These are phyloP conservation scores for Chlamydomonas sphaeroides DNA, from an alignment of 139 green algal species.

Conservation along the genomic window DNA sequence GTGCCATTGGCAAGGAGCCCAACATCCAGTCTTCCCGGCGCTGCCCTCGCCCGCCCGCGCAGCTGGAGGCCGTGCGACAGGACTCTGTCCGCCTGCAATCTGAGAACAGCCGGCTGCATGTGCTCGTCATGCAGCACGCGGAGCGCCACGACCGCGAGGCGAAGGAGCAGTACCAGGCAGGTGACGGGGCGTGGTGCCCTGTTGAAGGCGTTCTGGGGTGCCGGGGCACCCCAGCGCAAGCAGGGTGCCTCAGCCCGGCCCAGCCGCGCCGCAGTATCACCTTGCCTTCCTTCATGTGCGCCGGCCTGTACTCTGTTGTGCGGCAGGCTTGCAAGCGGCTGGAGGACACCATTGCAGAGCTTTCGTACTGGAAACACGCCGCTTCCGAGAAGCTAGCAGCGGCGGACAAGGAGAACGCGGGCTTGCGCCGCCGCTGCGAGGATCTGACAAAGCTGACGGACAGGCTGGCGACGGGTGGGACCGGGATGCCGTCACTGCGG, in stretches of 20 bases:
- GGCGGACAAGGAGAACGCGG: conserved; percentile 70
- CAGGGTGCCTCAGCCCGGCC: too few species aligned
- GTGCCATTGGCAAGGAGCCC: too few species aligned
- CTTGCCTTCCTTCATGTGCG: too few species aligned
- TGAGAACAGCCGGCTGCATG: conserved; percentile 80
- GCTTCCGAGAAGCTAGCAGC: conserved; percentile 46
- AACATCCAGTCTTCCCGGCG: too few species aligned
- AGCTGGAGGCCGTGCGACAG: conserved; percentile 71
- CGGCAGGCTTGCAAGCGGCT: conserved; percentile 52
- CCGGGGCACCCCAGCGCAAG: too few species aligned
- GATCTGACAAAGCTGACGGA: conserved; percentile 61
- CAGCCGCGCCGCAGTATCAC: too few species aligned
- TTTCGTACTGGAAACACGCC: conserved; percentile 66
- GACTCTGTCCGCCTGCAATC: conserved; percentile 61
- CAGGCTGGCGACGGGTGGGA: conserved; percentile 54
- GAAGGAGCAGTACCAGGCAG: conserved; percentile 58
- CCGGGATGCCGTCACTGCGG: too few species aligned
- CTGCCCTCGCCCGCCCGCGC: background rate
- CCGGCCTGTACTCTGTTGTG: too few species aligned
- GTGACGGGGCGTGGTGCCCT: too few species aligned
- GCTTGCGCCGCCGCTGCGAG: conserved; percentile 58
- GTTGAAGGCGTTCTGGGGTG: too few species aligned
- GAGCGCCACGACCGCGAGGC: conserved; percentile 60
- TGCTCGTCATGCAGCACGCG: conserved; percentile 68
- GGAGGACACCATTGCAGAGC: conserved; percentile 62